phyloP scores from a whole-genome alignment of 2,329 filamentous ascomycete genomes.

The Fusarium sp. region DNA sequence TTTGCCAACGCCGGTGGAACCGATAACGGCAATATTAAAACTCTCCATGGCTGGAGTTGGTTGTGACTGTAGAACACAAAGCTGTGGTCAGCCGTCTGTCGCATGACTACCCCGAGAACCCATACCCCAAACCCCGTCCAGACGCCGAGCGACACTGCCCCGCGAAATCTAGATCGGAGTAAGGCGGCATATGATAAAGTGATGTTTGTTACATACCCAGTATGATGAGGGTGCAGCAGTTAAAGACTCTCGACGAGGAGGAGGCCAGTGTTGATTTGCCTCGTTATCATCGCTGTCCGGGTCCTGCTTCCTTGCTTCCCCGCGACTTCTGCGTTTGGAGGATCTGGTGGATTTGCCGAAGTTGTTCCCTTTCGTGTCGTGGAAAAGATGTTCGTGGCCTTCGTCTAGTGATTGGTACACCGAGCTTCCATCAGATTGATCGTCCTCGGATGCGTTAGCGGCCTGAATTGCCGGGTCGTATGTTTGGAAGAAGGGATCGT shows the following conservation, averaged over 20 bases:
- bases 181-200: slow-evolving; percentile 39
- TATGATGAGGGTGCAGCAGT: slow-evolving; percentile 54
- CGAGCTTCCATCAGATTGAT: slow-evolving; percentile 42
- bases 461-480: slow-evolving; percentile 53
- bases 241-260: slow-evolving; percentile 63
- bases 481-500: slow-evolving; percentile 67
- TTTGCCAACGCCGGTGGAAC: slow-evolving; percentile 74
- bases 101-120: slow-evolving; percentile 24
- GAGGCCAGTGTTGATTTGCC: slow-evolving; percentile 55
- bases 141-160: slow-evolving; percentile 38
- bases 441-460: slow-evolving; percentile 42
- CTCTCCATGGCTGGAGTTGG: slow-evolving; percentile 63
- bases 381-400: slow-evolving; percentile 50
- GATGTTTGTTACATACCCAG: slow-evolving; percentile 53
- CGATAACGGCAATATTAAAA: slow-evolving; percentile 75
- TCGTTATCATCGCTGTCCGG: slow-evolving; percentile 46
- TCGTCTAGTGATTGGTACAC: slow-evolving; percentile 47
- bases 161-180: slow-evolving; percentile 37
- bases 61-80: slow-evolving; percentile 48
- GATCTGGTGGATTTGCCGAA: slow-evolving; percentile 12
- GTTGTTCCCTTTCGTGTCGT: slow-evolving; percentile 36
- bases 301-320: slow-evolving; percentile 33
- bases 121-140: background rate
- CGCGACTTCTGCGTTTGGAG: slow-evolving; percentile 23
- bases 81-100: slow-evolving; percentile 45